Base-by-base conservation (phyloP, 2,329 filamentous ascomycete species). In the Calonectria multiphialidica region DNA sequence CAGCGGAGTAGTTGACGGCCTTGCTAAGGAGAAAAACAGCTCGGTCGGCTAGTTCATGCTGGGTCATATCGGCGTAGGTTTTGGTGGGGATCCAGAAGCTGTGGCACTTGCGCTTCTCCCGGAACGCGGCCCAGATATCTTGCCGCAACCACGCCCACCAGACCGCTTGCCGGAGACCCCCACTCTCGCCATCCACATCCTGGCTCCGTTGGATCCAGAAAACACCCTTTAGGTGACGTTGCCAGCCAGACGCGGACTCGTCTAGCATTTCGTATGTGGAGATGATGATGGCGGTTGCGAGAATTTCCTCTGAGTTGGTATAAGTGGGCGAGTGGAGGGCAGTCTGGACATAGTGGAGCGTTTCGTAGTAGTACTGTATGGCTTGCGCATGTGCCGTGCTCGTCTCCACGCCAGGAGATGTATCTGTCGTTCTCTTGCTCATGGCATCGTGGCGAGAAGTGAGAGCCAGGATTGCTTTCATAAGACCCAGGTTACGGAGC, bases 211-310 rank as follows among this genome's bases (percentile, higher is more conserved):
- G 91, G 50, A 92, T 92, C 89, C 90, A 92, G 77, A 92, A 93
- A 2, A 92, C 89, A 2, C 91, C 90, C 76, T 91, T 89, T 1
- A 93, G 82, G 77, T 93, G 91, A 2, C 89, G 83, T 75, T 92
- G 88, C 90, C 91, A 93, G 45, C 79, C 88, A 80, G 80, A 81
- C 4, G 87, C 86, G 7, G 87, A 87, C 3, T 87, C 88, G 72
- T 91, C 89, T 33, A 92, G 87, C 90, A 92, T 93, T 80, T 93
- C 91, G 75, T 92, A 93, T 0, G 89, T 89, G n/a, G 88, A 90
- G 45, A 92, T 90, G 15, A 92, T 84, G 2, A 92, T 82, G 0
- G 89, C 87, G 0, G 90, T 93, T 0, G 89, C 87, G 13, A 92
- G 84, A 0, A 93, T 83, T 77, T 93, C 90, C 23, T 86, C 84